These are phyloP conservation scores for Candida neerlandica DNA, from an alignment of 1,139 yeast species.

Conservation along the genomic window DNA sequence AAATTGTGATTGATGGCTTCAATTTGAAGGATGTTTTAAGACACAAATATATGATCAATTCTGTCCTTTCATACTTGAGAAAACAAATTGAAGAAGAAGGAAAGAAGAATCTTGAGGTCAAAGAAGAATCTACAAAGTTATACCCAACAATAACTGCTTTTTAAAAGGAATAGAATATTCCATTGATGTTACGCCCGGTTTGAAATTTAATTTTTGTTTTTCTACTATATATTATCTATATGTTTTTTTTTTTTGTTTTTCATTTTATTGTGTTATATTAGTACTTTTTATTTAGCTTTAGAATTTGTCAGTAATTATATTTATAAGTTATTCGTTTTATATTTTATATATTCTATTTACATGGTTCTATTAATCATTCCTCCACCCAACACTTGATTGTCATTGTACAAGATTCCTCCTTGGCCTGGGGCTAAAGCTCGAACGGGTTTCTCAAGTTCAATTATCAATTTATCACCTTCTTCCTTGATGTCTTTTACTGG, in stretches of 20 bases:
- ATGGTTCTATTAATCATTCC: slow-evolving; percentile 45
- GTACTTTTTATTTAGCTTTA: neutral
- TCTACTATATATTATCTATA: neutral
- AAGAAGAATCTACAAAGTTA: slow-evolving; percentile 22
- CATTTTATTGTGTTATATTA: slow-evolving; percentile 1
- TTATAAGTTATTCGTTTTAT: neutral
- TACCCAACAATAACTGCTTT: slow-evolving; percentile 50
- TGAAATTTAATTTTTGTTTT: slow-evolving; percentile 8
- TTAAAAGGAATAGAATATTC: slow-evolving; percentile 18
- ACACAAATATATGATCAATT: slow-evolving; percentile 40
- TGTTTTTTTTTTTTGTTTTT: neutral
- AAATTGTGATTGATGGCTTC: slow-evolving; percentile 19
- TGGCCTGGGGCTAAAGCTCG: slow-evolving; percentile 94
- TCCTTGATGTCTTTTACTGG: slow-evolving; percentile 23
- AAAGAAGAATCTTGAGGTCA: slow-evolving; percentile 13
- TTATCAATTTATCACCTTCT: slow-evolving; percentile 28
- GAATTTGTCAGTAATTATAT: neutral
- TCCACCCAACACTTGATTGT: slow-evolving; percentile 73
- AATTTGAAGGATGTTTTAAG: slow-evolving; percentile 33
- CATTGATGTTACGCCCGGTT: slow-evolving; percentile 7
- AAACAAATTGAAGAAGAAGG: slow-evolving; percentile 17
- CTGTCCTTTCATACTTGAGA: slow-evolving; percentile 33
- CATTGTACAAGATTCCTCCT: slow-evolving; percentile 70
- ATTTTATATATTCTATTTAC: neutral
- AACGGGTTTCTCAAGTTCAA: slow-evolving; percentile 38